Evolutionary conservation across 1,284 basidiomycete genomes (phyloP).

Genomic region (Boletus semigastroideus): DNA sequence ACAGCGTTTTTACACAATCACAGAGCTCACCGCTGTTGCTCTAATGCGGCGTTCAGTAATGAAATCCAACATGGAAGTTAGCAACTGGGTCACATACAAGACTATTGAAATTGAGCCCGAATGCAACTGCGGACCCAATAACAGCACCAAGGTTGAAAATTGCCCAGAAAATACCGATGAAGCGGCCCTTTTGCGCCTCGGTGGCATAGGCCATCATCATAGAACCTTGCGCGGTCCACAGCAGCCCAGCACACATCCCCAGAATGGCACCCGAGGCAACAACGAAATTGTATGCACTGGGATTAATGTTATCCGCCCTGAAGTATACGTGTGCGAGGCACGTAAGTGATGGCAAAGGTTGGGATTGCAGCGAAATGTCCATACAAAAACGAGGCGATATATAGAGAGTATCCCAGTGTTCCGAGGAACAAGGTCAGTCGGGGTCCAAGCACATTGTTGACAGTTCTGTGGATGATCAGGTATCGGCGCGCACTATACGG

Average conservation of each 20-base stretch:
- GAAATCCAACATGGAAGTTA: background rate
- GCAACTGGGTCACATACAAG: constrained; percentile 31
- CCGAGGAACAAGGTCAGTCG: constrained; percentile 71
- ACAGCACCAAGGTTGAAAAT: constrained; percentile 76
- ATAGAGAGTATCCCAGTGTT: constrained; percentile 68
- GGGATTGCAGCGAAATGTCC: constrained; percentile 18
- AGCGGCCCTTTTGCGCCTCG: constrained; percentile 73
- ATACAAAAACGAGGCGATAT: constrained; percentile 72
- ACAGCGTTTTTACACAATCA: background rate
- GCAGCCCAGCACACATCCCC: constrained; percentile 78
- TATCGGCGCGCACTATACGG: background rate
- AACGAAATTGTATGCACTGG: constrained; percentile 59
- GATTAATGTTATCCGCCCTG: constrained; percentile 69
- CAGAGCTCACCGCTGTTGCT: constrained; percentile 24
- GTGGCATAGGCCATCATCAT: constrained; percentile 85
- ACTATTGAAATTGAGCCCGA: constrained; percentile 56
- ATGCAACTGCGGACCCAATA: constrained; percentile 64
- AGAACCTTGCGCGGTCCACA: constrained; percentile 87
- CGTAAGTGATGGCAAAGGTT: background rate
- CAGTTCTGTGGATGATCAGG: constrained; percentile 44
- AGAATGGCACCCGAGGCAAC: constrained; percentile 79
- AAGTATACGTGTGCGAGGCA: too few relatives aligned
- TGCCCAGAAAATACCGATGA: constrained; percentile 76
- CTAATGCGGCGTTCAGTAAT: constrained; percentile 9
- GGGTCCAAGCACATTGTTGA: constrained; percentile 78